These are phyloP conservation scores for Aphanomyces astaci DNA, from an alignment of 352 stramenopile genomes.

Conservation along the genomic window DNA sequence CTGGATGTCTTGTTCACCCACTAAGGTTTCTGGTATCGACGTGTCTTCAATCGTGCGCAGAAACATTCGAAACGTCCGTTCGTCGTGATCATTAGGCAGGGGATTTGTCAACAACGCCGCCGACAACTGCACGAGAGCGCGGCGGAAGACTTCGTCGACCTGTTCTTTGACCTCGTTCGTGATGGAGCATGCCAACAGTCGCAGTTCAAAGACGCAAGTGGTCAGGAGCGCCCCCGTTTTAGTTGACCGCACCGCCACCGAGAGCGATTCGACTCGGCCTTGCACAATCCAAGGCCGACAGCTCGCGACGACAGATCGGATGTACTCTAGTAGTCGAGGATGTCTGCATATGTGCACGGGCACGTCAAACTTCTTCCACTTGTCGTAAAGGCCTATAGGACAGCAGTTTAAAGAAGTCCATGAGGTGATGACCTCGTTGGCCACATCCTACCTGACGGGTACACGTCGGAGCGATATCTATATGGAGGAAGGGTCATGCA, in stretches of 20 bases:
- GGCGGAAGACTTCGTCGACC: constrained; percentile 58
- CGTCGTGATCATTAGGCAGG: constrained; percentile 12
- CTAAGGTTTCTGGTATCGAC: constrained; percentile 28
- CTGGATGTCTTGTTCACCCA: constrained; percentile 33
- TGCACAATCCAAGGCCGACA: constrained; percentile 51
- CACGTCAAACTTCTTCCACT: constrained; percentile 56
- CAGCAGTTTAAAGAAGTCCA: too few species aligned
- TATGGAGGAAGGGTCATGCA: constrained; percentile 11
- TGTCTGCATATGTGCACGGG: constrained; percentile 74
- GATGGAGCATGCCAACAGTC: constrained; percentile 21
- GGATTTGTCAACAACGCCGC: constrained; percentile 27
- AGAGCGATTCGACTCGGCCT: constrained; percentile 61
- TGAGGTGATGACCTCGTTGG: too few species aligned
- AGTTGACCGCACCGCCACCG: constrained; percentile 42
- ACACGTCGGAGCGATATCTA: constrained; percentile 49
- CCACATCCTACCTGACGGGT: constrained; percentile 45
- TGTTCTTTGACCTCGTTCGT: constrained; percentile 35
- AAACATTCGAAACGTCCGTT: constrained; percentile 60
- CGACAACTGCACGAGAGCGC: constrained; percentile 47
- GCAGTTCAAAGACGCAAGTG: constrained; percentile 45
- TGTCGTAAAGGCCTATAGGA: constrained; percentile 47
- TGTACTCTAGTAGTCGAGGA: constrained; percentile 64
- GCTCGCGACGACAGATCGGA: constrained; percentile 58
- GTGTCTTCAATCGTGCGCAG: constrained; percentile 50
- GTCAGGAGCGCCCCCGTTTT: constrained; percentile 37